Evolutionary conservation across 2,329 filamentous ascomycete genomes (phyloP), one percentile per base, ranked within the genome.

Genomic region (Fusarium staphyleae): DNA sequence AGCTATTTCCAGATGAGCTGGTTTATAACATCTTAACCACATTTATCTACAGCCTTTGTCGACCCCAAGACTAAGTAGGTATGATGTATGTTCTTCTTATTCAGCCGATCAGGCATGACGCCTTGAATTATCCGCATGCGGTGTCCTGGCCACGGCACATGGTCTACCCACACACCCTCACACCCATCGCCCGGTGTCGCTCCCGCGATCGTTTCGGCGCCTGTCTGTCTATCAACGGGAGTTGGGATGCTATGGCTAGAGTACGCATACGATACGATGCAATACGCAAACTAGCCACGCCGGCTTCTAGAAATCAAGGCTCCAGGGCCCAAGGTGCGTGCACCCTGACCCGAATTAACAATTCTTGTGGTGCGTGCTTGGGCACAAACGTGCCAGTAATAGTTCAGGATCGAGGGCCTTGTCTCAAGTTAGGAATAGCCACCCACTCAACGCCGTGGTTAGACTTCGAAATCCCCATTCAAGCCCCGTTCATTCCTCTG

Each of bases 341-440:
- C 34, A 34, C 42, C 43, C 47, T 54, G 40, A 44, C 36, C 52
- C 49, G 46, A 55, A 43, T 52, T 44, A 44, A 52, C 48, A 35
- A 30, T 54, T 52, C 42, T 28, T 33, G 44, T 55, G 51, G 54
- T 55, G 45, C 52, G 63, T 52, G 45, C 47, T 54, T 48, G 49
- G 48, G 47, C 29, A 57, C 44, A 57, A 65, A 60, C 51, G 48
- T 58, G 59, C 55, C 58, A 66, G 58, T 56, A 50, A 60, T 44
- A 57, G 56, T 55, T 35, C 30, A 57, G 50, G 52, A 58, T 60
- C 52, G 57, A 42, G 63, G 57, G 61, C 58, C 64, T 66, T 51
- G 64, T 62, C 64, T 67, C 62, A 65, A 67, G 60, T 61, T 57
- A 62, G 55, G 36, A 50, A 55, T 34, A 67, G 32, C 51, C 65